Evolutionary conservation across 116 monocot species (phyloP).

Genomic region (Posidonia oceanica): DNA sequence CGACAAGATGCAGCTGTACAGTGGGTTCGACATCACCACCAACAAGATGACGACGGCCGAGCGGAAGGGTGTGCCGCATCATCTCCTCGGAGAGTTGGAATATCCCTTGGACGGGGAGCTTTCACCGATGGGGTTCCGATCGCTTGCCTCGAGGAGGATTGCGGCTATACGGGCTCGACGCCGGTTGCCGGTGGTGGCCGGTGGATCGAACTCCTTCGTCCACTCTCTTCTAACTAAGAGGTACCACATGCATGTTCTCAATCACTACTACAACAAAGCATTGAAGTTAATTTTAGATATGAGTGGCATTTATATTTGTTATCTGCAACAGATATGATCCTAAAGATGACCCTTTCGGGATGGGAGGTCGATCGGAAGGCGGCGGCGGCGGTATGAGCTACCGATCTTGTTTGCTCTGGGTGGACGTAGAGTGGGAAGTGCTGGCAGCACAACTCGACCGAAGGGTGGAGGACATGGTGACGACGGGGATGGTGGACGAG

Average conservation of each 20-base stretch:
- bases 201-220: conserved; percentile 71
- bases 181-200: conserved; percentile 27
- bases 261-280: neutral
- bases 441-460: conserved; percentile 35
- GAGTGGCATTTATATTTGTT: no score
- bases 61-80: conserved; percentile 50
- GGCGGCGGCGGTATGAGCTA: conserved; percentile 8
- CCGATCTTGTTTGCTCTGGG: conserved; percentile 54
- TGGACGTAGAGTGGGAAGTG: conserved; percentile 31
- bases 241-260: conserved; percentile 11
- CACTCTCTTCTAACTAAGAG: conserved; percentile 27
- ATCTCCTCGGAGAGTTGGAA: conserved; percentile 56
- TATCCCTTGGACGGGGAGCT: conserved; percentile 32
- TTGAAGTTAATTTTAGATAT: no score
- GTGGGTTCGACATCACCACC: conserved; percentile 64
- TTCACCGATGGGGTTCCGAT: conserved; percentile 22
- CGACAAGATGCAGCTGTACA: conserved; percentile 74
- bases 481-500: conserved; percentile 60
- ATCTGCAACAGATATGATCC: neutral
- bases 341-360: neutral
- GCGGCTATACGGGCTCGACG: conserved; percentile 13
- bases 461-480: conserved; percentile 67
- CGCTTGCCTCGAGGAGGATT: conserved; percentile 20
- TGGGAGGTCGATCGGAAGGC: neutral
- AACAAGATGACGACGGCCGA: conserved; percentile 51